Evolutionary conservation across 208 protist genomes (phyloP).

Genomic region (Wallacemonas sp.): DNA sequence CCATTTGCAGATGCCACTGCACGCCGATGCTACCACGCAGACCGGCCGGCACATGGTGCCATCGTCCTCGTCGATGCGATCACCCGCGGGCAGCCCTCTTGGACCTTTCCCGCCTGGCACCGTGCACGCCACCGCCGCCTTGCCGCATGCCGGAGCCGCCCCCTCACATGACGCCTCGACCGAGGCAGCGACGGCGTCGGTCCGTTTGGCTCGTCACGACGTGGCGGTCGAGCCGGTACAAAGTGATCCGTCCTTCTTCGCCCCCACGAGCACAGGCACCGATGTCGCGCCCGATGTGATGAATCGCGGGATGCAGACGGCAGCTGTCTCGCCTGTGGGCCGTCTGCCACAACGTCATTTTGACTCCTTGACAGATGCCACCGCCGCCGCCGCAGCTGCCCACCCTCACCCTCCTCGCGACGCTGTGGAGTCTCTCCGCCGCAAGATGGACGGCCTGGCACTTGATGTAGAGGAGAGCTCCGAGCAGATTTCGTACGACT

Average conservation of each 20-base stretch:
- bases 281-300: neutral
- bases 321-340: neutral
- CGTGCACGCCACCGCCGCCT: neutral
- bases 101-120: neutral
- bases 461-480: slow-evolving; percentile 4
- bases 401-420: neutral
- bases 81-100: neutral
- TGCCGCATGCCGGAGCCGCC: too few relatives aligned
- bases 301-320: slow-evolving; percentile 1
- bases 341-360: neutral
- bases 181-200: too few relatives aligned
- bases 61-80: too few relatives aligned
- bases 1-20: slow-evolving; percentile 39
- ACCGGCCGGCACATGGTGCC: slow-evolving; percentile 33
- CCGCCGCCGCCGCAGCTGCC: too few relatives aligned
- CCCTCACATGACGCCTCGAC: too few relatives aligned
- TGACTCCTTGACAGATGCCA: neutral
- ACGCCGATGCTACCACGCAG: slow-evolving; percentile 66
- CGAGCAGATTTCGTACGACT: slow-evolving; percentile 58
- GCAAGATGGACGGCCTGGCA: neutral
- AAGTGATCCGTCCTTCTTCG: slow-evolving; percentile 12
- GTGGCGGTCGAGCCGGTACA: neutral
- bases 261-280: neutral
- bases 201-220: neutral
- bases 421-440: neutral